Evolutionary conservation across 2,329 filamentous ascomycete genomes (phyloP).

Genomic region (Epichloe hybrida): DNA sequence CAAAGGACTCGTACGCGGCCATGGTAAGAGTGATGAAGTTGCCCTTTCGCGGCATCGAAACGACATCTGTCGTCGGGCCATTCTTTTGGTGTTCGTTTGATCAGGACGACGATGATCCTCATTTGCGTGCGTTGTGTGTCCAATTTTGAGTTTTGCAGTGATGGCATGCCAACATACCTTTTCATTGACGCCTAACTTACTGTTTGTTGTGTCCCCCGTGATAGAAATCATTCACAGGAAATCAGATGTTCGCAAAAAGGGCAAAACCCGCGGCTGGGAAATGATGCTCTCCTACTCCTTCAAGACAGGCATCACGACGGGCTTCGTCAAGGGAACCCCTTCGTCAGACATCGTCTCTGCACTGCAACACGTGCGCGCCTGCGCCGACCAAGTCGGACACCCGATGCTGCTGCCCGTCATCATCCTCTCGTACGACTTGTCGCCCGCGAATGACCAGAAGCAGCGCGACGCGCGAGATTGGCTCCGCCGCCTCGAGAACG

Average conservation of each 20-base stretch:
- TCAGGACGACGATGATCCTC: conserved; percentile 40
- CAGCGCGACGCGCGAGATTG: conserved; percentile 52
- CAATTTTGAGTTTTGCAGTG: too few species aligned
- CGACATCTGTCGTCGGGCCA: conserved; percentile 44
- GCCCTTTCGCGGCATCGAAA: conserved; percentile 44
- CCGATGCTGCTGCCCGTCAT: conserved; percentile 46
- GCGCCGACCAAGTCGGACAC: conserved; percentile 37
- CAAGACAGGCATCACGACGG: conserved; percentile 40
- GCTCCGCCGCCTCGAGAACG: conserved; percentile 47
- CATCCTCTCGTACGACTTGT: conserved; percentile 44
- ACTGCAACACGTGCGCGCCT: conserved; percentile 36
- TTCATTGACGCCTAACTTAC: too few species aligned
- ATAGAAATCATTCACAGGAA: conserved; percentile 49
- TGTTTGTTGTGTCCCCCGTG: too few species aligned
- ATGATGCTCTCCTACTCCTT: conserved; percentile 47
- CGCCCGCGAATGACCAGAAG: conserved; percentile 41
- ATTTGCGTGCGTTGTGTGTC: conserved; percentile 33
- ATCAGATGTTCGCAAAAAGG: conserved; percentile 55
- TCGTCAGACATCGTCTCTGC: conserved; percentile 38
- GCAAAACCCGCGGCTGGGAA: conserved; percentile 50
- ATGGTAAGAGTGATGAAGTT: conserved; percentile 43
- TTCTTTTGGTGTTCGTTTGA: conserved; percentile 50
- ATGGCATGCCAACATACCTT: too few species aligned
- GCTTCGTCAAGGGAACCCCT: conserved; percentile 47
- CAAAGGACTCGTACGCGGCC: conserved; percentile 33